A percentile compares a stretch with the other conserved stretches of the same genome.
These are phyloP conservation scores for Aphanomyces cochlioides DNA, from an alignment of 352 stramenopile genomes.

Conservation along the genomic window DNA sequence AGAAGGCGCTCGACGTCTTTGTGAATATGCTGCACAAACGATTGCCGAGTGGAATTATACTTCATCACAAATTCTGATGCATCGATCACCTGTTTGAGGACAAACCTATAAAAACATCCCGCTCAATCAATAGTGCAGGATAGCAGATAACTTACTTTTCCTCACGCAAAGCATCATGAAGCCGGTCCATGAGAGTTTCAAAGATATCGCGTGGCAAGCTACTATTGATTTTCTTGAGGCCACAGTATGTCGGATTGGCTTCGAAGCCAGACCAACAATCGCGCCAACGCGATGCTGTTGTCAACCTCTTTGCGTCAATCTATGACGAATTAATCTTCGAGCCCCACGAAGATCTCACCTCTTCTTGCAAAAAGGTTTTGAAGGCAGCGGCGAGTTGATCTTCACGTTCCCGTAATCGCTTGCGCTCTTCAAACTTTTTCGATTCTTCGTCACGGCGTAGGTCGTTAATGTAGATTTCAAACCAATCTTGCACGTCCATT, in stretches of 20 bases:
- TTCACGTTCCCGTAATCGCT: slow-evolving; percentile 9
- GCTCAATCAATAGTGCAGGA: neutral
- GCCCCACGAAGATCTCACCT: slow-evolving; percentile 3
- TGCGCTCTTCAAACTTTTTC: slow-evolving; percentile 5
- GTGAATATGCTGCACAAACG: slow-evolving; percentile 16
- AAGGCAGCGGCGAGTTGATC: slow-evolving; percentile 22
- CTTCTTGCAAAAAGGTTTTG: slow-evolving; percentile 12
- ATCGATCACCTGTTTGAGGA: slow-evolving; percentile 8
- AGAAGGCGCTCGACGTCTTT: neutral
- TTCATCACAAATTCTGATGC: slow-evolving; percentile 21
- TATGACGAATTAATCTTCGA: neutral
- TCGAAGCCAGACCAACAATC: slow-evolving; percentile 22
- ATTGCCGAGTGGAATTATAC: slow-evolving; percentile 14
- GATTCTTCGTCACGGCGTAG: neutral
- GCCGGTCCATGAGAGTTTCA: slow-evolving; percentile 19
- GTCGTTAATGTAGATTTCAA: slow-evolving; percentile 15
- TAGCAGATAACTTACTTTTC: slow-evolving; percentile 10
- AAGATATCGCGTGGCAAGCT: slow-evolving; percentile 26
- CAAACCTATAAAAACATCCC: neutral
- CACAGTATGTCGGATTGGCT: slow-evolving; percentile 12
- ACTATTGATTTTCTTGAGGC: slow-evolving; percentile 13
- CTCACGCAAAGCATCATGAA: slow-evolving; percentile 12
- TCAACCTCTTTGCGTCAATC: slow-evolving; percentile 17
- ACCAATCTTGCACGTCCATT: slow-evolving; percentile 20
- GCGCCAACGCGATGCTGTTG: slow-evolving; percentile 20